phyloP scores from a whole-genome alignment of 768 basidiomycete genomes.

The Butyriboletus loyo region DNA sequence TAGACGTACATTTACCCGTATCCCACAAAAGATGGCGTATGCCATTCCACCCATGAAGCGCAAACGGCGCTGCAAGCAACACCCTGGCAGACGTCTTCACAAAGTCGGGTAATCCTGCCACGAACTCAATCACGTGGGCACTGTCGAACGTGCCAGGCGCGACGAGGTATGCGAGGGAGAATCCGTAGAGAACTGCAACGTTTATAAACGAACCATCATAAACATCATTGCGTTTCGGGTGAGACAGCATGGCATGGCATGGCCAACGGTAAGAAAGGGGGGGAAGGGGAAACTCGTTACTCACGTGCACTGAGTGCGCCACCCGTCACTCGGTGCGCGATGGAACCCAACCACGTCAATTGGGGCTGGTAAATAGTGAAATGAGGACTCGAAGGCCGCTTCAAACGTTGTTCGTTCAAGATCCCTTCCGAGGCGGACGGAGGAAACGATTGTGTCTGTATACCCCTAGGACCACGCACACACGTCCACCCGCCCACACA shows the following conservation, averaged over 20 bases:
- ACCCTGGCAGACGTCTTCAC: conserved; percentile 76
- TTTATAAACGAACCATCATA: no score
- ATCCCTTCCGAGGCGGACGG: conserved; percentile 57
- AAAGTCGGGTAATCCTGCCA: conserved; percentile 67
- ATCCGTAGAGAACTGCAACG: conserved; percentile 76
- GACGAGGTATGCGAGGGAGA: conserved; percentile 81
- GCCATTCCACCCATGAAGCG: conserved; percentile 90
- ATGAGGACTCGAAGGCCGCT: conserved; percentile 90
- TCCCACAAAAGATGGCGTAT: conserved; percentile 92
- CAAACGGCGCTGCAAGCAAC: conserved; percentile 80
- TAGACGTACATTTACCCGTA: conserved; percentile 73
- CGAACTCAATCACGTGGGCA: conserved; percentile 68
- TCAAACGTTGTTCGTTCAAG: conserved; percentile 83
- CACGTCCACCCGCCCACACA: no score
- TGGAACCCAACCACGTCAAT: conserved; percentile 85
- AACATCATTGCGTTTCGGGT: no score
- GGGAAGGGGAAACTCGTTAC: no score
- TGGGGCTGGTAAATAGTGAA: conserved; percentile 97
- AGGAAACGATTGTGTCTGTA: conserved; percentile 66
- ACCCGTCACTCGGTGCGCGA: conserved; percentile 86
- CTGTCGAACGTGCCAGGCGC: conserved; percentile 81
- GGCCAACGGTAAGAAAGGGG: no score
- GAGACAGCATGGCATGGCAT: no score
- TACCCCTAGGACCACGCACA: conserved; percentile 33
- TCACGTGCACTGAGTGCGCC: conserved; percentile 60